phyloP scores from a whole-genome alignment of 129 eudicot species.

The Tagetes patula region DNA sequence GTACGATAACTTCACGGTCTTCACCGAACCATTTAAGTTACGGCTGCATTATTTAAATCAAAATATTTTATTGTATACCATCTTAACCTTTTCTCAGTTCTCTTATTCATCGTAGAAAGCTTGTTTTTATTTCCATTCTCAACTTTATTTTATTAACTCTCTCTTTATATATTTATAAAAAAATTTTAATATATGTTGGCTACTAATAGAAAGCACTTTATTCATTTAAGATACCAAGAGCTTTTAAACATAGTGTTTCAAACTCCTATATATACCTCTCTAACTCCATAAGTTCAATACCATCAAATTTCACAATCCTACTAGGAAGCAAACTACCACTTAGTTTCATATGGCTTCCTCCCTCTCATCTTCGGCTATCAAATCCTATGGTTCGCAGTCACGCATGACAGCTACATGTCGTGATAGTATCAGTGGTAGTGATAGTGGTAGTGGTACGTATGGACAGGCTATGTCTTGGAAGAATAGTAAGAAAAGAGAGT shows the following conservation, averaged over 20 bases:
- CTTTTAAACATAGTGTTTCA: slow-evolving; percentile 19
- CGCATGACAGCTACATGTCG: slow-evolving; percentile 20
- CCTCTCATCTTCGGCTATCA: slow-evolving; percentile 41
- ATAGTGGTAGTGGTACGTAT: slow-evolving; percentile 5
- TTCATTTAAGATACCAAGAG: slow-evolving; percentile 35
- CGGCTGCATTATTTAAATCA: too few species aligned
- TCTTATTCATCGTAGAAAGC: slow-evolving; percentile 2
- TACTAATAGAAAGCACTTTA: slow-evolving; percentile 41
- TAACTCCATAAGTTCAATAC: slow-evolving; percentile 10
- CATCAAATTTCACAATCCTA: slow-evolving; percentile 13
- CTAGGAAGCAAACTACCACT: not conserved
- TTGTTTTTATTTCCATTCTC: slow-evolving; percentile 7
- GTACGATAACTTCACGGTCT: too few species aligned
- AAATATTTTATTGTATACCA: too few species aligned
- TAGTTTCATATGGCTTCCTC: slow-evolving; percentile 54
- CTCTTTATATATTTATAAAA: not conserved
- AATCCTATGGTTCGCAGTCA: slow-evolving; percentile 24
- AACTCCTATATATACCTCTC: slow-evolving; percentile 42
- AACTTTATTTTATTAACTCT: not conserved
- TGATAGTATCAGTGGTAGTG: not conserved
- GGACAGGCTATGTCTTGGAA: slow-evolving; percentile 23
- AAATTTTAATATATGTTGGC: slow-evolving; percentile 29
- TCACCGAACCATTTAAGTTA: too few species aligned
- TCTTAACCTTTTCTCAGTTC: not conserved
- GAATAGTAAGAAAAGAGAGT: slow-evolving; percentile 21